Evolutionary conservation across 106 monocot species (phyloP), one percentile per base, ranked within the genome.

Genomic region (Allium fistulosum): DNA sequence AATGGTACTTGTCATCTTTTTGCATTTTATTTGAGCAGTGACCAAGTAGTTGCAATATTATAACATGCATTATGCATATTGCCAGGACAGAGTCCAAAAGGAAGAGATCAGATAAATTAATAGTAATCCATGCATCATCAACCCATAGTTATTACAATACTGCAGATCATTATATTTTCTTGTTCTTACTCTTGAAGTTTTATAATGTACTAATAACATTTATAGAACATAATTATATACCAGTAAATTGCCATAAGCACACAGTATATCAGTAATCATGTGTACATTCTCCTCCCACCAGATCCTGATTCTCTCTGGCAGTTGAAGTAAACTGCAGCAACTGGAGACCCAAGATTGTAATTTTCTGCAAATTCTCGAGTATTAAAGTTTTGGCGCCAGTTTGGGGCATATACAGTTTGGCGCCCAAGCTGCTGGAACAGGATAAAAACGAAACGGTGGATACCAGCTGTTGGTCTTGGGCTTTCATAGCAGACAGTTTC

Each of bases 371-470:
- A 83, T 49, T 22, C 67, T 48, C 49, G 53, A 12, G 77, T 70
- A 50, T 48, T 69, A 67, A 83, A 83, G 61, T 79, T 75, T 15
- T 75, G 67, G 37, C 84, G 83, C 84, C 78, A 84, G 8, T 72
- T 76, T 7, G 86, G 90, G 0, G 76, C 69, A 60, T 81, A 84
- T 11, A 91, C 90, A 0, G 90, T 91, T 65, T 73, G 78, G 50
- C 90, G 65, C 26, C 86, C 86, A 0, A 91, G 78, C 79, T 91
- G 90, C 51, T 86, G 80, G 79, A 79, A 86, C 46, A 86, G 69
- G 50, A 87, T 76, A 62, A 91, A 79, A 27, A 81, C 86, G 59
- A 81, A 74, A 15, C 90, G 65, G 74, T 91, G 90, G 73, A 91
- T 91, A 57, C 90, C 87, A 14, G 78, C 51, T 1, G 80, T 77